Conservation (phyloP, 2,329 filamentous ascomycete genomes). For the Knufia petricola region DNA sequence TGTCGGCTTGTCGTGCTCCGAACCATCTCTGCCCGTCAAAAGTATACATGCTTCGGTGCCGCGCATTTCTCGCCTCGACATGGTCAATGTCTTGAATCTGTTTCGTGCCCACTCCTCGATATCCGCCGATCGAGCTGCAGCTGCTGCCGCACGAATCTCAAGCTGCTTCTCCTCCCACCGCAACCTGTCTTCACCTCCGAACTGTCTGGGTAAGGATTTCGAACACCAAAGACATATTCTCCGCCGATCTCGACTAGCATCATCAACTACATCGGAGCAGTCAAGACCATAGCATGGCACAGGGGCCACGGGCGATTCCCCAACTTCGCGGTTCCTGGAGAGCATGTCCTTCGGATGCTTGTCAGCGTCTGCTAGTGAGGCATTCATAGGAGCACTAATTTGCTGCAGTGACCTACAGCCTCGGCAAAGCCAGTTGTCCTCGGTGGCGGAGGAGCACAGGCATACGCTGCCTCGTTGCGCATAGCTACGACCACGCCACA, state of each 20-base stretch:
- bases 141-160: constrained; percentile 18
- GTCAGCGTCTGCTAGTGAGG: not conserved
- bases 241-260: constrained; percentile 23
- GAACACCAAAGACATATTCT: constrained; percentile 28
- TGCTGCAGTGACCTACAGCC: constrained; percentile 25
- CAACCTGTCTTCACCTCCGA: constrained; percentile 18
- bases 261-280: constrained; percentile 18
- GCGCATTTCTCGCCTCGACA: constrained; percentile 22
- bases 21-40: constrained; percentile 16
- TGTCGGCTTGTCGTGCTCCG: constrained; percentile 18
- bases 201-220: constrained; percentile 20
- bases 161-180: constrained; percentile 22
- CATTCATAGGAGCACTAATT: not conserved
- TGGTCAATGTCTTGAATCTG: constrained; percentile 14
- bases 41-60: constrained; percentile 13
- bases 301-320: constrained; percentile 5
- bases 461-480: not conserved
- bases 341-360: not conserved
- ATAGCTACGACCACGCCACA: constrained; percentile 3
- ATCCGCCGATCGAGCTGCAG: constrained; percentile 19
- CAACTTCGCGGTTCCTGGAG: not conserved
- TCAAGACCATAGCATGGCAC: constrained; percentile 23
- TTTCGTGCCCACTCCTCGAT: constrained; percentile 20
- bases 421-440: constrained; percentile 24
- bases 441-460: constrained; percentile 6